A percentile compares a stretch with the other conserved stretches of the same genome.
Conservation (phyloP, 2,329 filamentous ascomycete genomes). For the Diaporthe aspalathi region DNA sequence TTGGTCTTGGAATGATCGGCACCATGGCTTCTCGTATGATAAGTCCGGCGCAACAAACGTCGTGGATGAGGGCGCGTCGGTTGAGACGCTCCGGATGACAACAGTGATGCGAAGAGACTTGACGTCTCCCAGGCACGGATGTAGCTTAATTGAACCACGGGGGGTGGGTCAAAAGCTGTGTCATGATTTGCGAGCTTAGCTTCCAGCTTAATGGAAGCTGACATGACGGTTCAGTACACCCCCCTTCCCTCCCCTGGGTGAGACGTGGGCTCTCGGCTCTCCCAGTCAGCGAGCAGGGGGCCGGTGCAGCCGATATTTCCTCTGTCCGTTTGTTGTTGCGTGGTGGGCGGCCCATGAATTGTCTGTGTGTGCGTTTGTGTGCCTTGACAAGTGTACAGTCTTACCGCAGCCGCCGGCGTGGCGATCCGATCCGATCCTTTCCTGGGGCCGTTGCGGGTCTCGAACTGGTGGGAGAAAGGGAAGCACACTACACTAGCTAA, state of each 20-base stretch:
- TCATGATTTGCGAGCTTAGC: neutral
- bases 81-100: too few species aligned
- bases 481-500: too few species aligned
- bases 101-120: neutral
- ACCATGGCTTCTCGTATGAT: too few species aligned
- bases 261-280: neutral
- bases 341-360: too few species aligned
- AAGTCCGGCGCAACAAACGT: too few species aligned
- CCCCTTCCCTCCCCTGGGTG: neutral
- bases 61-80: too few species aligned
- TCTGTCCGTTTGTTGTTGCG: too few species aligned
- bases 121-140: neutral
- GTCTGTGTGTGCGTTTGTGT: neutral
- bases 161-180: neutral
- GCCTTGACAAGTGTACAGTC: neutral
- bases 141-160: neutral
- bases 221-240: neutral
- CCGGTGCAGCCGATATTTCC: neutral
- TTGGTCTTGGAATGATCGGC: neutral
- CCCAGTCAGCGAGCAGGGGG: neutral
- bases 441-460: constrained; percentile 14
- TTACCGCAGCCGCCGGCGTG: constrained; percentile 6
- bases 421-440: constrained; percentile 1
- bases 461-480: constrained; percentile 29
- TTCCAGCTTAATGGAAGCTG: neutral